Evolutionary conservation across 805 yeast genomes (phyloP).

Genomic region (Kluyveromyces starmeri): DNA sequence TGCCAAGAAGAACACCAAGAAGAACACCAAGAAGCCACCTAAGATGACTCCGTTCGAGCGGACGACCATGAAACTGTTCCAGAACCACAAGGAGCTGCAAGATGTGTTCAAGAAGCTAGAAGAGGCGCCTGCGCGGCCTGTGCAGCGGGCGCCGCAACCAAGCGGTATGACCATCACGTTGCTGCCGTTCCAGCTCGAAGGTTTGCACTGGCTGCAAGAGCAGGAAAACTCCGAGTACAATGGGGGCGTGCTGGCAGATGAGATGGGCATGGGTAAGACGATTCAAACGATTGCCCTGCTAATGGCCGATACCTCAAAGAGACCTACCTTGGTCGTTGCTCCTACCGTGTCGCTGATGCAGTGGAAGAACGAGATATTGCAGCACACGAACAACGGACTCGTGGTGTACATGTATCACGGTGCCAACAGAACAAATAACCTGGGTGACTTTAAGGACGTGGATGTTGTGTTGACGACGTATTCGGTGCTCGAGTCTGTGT

Average conservation of each 20-base stretch:
- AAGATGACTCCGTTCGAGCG: constrained; percentile 62
- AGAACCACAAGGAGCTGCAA: constrained; percentile 69
- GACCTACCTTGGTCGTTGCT: constrained; percentile 85
- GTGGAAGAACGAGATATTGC: constrained; percentile 89
- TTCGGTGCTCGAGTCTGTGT: constrained; percentile 83
- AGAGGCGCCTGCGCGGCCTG: constrained; percentile 36
- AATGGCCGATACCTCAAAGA: constrained; percentile 53
- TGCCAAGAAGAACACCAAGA: constrained; percentile 13
- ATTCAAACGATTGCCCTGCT: constrained; percentile 89
- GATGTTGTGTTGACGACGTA: constrained; percentile 90
- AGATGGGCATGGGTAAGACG: constrained; percentile 99
- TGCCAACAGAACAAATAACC: constrained; percentile 55
- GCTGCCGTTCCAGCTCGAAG: constrained; percentile 90
- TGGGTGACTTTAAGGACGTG: constrained; percentile 40
- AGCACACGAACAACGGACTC: constrained; percentile 66
- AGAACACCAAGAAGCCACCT: constrained; percentile 31
- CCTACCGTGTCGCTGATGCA: constrained; percentile 99
- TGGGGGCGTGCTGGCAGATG: constrained; percentile 96
- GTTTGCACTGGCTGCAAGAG: constrained; percentile 75
- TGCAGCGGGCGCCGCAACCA: constrained; percentile 64
- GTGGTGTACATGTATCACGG: constrained; percentile 78
- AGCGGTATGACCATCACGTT: constrained; percentile 61
- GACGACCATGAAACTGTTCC: constrained; percentile 57
- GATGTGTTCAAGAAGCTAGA: constrained; percentile 62
- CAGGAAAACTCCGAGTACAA: constrained; percentile 73